These are phyloP conservation scores for Trichoderma sp. DNA, from an alignment of 2,329 filamentous ascomycete genomes.

Conservation along the genomic window DNA sequence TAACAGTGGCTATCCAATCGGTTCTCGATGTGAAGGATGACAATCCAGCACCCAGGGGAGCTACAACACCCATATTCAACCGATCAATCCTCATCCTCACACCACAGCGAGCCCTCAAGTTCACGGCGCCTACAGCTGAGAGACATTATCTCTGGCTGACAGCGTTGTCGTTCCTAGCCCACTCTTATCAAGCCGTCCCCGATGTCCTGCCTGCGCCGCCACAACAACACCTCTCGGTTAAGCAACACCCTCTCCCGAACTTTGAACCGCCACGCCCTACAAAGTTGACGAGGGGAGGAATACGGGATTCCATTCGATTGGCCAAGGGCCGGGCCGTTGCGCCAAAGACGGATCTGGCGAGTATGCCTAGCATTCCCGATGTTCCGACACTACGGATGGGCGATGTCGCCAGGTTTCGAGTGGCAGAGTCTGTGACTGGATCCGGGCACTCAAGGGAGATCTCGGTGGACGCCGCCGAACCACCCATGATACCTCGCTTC, in stretches of 20 bases:
- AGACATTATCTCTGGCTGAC: slow-evolving; percentile 95
- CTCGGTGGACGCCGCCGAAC: slow-evolving; percentile 62
- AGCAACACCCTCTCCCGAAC: slow-evolving; percentile 44
- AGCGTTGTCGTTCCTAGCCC: slow-evolving; percentile 88
- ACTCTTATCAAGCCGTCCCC: slow-evolving; percentile 77
- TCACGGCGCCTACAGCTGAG: slow-evolving; percentile 78
- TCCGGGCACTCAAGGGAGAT: slow-evolving; percentile 43
- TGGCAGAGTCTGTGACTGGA: slow-evolving; percentile 38
- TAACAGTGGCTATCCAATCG: slow-evolving; percentile 83
- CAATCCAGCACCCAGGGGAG: slow-evolving; percentile 71
- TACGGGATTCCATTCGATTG: slow-evolving; percentile 85
- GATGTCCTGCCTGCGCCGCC: slow-evolving; percentile 61
- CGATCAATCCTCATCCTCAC: slow-evolving; percentile 94
- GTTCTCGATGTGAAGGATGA: slow-evolving; percentile 96
- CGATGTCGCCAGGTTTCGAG: slow-evolving; percentile 36
- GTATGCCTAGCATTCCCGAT: slow-evolving; percentile 42
- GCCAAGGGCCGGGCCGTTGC: slow-evolving; percentile 66
- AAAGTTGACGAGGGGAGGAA: slow-evolving; percentile 53
- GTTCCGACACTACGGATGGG: slow-evolving; percentile 37
- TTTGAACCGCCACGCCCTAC: slow-evolving; percentile 46
- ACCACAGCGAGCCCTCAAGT: slow-evolving; percentile 89
- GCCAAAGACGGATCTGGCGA: slow-evolving; percentile 52
- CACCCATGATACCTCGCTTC: slow-evolving; percentile 70
- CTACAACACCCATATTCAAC: slow-evolving; percentile 65
- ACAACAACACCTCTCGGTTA: slow-evolving; percentile 31